Percentiles rank a stretch among this genome's conserved stretches.
phyloP scores from a whole-genome alignment of 768 basidiomycete species.

The Suillus weaverae region DNA sequence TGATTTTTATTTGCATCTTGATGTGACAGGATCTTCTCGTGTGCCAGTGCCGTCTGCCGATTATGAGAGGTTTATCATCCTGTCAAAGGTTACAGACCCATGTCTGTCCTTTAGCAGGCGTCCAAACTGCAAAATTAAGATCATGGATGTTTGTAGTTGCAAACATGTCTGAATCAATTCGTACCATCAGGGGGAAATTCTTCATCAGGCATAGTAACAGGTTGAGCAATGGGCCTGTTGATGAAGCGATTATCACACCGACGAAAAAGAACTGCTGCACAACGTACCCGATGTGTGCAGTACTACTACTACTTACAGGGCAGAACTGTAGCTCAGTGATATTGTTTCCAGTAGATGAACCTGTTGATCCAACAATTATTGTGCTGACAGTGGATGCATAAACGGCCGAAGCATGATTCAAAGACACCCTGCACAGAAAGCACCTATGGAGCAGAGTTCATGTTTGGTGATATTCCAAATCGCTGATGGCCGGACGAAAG shows the following conservation, averaged over 20 bases:
- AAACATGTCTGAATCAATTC: background rate
- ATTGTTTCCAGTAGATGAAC: background rate
- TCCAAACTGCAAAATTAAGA: background rate
- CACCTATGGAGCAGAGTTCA: background rate
- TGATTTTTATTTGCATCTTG: background rate
- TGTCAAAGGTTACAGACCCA: conserved; percentile 2
- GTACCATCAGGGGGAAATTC: background rate
- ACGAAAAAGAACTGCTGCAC: background rate
- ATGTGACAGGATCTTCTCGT: background rate
- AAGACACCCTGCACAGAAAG: background rate
- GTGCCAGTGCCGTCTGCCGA: background rate
- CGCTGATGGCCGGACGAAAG: background rate
- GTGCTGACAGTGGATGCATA: background rate
- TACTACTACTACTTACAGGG: background rate
- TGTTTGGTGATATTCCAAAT: background rate
- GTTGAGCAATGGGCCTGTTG: background rate
- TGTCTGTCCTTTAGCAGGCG: background rate
- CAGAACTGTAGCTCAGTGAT: background rate
- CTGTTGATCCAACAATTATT: background rate
- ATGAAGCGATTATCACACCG: background rate
- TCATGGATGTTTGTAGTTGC: background rate
- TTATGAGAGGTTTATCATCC: conserved; percentile 1
- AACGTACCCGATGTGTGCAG: background rate
- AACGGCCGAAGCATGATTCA: background rate
- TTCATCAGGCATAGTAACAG: background rate